Percentiles rank a stretch among this genome's conserved stretches.
Conservation (phyloP, 768 basidiomycete species). For the Kwoniella dejecticola region DNA sequence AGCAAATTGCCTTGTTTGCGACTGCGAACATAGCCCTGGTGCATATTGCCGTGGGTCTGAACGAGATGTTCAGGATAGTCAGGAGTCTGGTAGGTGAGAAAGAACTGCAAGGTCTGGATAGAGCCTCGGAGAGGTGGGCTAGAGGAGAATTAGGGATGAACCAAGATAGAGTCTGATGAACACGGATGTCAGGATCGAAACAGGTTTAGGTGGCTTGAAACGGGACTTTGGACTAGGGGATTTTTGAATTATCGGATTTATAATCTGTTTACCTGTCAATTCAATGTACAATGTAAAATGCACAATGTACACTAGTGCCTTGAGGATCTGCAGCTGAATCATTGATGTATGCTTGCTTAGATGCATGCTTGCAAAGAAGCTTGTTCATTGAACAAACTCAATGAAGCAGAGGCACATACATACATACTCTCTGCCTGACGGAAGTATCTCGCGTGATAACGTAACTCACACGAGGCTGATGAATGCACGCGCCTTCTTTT, state of each 20-base stretch:
- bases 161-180: neutral
- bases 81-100: conserved; percentile 45
- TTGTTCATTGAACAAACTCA: no score
- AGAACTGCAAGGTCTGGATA: conserved; percentile 43
- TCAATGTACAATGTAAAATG: no score
- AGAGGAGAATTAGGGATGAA: conserved; percentile 8
- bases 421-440: neutral
- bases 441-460: neutral
- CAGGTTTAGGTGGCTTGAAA: no score
- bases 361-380: no score
- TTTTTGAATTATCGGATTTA: no score
- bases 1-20: conserved; percentile 50
- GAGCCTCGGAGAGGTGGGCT: conserved; percentile 25
- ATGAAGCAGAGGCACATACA: no score
- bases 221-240: no score
- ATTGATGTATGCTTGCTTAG: no score
- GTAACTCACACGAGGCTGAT: neutral
- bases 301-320: no score
- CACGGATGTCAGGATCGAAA: neutral
- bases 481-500: conserved; percentile 5
- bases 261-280: no score
- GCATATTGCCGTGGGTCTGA: conserved; percentile 34
- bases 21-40: conserved; percentile 47
- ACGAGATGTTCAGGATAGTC: conserved; percentile 43
- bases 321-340: no score